A percentile compares a stretch with the other conserved stretches of the same genome.
These are phyloP conservation scores for Cryptosporidium sp. DNA, from an alignment of 169 alveolate genomes.

Conservation along the genomic window DNA sequence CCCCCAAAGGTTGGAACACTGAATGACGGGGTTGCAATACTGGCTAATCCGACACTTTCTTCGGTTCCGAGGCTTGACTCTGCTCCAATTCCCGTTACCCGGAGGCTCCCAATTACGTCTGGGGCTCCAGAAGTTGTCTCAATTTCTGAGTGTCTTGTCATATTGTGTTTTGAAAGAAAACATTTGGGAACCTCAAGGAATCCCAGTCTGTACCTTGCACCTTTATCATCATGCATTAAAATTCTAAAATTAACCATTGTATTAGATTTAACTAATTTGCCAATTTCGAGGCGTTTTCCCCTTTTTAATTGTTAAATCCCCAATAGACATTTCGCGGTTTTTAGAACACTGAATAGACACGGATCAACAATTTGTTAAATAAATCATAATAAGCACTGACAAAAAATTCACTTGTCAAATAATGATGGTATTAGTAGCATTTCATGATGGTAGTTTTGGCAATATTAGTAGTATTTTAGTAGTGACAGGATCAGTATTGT, in stretches of 20 bases:
- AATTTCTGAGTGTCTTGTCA: background rate
- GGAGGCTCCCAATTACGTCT: background rate
- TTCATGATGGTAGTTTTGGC: background rate
- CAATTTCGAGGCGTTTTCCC: slow-evolving; percentile 1
- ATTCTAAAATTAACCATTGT: slow-evolving; percentile 39
- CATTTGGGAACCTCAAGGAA: slow-evolving; percentile 10
- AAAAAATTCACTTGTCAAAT: background rate
- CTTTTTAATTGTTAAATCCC: background rate
- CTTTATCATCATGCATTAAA: background rate
- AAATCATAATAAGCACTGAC: background rate
- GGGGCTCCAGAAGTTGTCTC: background rate
- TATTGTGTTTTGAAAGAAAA: background rate
- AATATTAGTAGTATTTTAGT: no score
- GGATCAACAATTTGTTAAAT: slow-evolving; percentile 9
- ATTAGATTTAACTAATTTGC: background rate
- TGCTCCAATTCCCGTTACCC: background rate
- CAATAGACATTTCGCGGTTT: slow-evolving; percentile 25
- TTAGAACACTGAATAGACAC: slow-evolving; percentile 20
- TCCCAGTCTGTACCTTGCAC: slow-evolving; percentile 32
- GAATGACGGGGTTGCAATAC: slow-evolving; percentile 42
- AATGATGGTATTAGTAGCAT: background rate
- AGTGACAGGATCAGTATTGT: background rate
- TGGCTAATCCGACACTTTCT: background rate
- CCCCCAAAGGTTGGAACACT: slow-evolving; percentile 67
- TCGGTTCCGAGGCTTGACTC: background rate